Conservation (phyloP, 805 yeast species). For the Scheffersomyces coipomensis region DNA sequence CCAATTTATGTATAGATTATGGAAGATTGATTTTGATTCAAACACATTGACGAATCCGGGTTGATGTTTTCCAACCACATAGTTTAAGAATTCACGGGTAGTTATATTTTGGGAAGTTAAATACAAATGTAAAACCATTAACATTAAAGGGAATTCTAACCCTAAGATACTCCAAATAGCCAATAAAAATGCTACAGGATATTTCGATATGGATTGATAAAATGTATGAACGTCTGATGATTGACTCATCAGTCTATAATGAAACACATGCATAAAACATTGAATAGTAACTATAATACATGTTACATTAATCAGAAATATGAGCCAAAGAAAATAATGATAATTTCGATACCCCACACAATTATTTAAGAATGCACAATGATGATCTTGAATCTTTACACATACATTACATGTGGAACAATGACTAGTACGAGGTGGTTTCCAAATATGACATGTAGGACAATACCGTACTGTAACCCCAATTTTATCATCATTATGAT, state of each 20-base stretch:
- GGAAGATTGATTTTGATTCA: conserved; percentile 17
- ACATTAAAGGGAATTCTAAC: conserved; percentile 53
- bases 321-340: conserved; percentile 33
- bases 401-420: conserved; percentile 71
- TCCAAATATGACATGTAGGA: conserved; percentile 54
- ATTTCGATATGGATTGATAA: conserved; percentile 12
- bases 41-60: conserved; percentile 27
- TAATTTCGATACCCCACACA: conserved; percentile 42
- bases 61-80: conserved; percentile 30
- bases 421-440: conserved; percentile 69
- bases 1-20: conserved; percentile 37
- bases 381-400: conserved; percentile 67
- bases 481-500: conserved; percentile 18
- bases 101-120: conserved; percentile 60
- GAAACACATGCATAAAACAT: conserved; percentile 21
- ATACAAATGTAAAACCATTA: conserved; percentile 53
- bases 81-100: conserved; percentile 68
- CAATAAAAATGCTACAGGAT: conserved; percentile 48
- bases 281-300: conserved; percentile 16
- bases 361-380: conserved; percentile 59
- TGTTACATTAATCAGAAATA: conserved; percentile 17
- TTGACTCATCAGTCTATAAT: conserved; percentile 15
- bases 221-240: conserved; percentile 29
- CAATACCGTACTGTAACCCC: conserved; percentile 58
- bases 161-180: conserved; percentile 46